phyloP scores from a whole-genome alignment of 129 eudicot species.

The Tanacetum coccineum region DNA sequence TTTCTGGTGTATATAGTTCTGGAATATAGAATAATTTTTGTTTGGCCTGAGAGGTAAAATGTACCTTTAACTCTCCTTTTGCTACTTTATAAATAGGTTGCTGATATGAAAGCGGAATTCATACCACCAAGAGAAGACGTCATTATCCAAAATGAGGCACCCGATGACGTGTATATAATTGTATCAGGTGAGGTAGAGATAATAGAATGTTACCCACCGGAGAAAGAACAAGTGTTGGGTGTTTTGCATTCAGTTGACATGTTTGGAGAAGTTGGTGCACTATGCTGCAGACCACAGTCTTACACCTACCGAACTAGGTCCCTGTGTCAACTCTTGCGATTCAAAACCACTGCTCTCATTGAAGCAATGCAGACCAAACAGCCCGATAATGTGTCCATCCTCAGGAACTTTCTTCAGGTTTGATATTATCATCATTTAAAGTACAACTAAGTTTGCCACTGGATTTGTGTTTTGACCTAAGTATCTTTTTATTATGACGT shows the following conservation, averaged over 20 bases:
- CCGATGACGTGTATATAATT: conserved; percentile 85
- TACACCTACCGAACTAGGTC: conserved; percentile 82
- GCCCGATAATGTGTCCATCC: conserved; percentile 66
- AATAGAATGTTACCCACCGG: conserved; percentile 50
- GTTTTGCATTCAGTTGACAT: conserved; percentile 50
- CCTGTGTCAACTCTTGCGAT: conserved; percentile 67
- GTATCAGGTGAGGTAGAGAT: conserved; percentile 87
- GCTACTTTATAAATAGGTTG: conserved; percentile 37
- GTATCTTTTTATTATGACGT: background rate
- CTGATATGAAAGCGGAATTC: conserved; percentile 85
- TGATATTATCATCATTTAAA: background rate
- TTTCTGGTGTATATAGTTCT: background rate
- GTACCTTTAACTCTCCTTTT: background rate
- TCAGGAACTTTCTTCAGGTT: conserved; percentile 89
- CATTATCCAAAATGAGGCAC: conserved; percentile 73
- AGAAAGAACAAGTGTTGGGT: conserved; percentile 61
- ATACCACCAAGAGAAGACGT: conserved; percentile 94
- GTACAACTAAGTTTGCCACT: no score
- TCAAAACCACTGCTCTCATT: conserved; percentile 61
- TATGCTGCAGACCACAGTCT: conserved; percentile 73
- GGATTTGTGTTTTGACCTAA: background rate
- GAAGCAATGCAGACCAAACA: conserved; percentile 78
- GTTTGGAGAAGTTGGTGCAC: conserved; percentile 90
- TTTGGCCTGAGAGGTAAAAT: conserved; percentile 5
- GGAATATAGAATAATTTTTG: background rate